Base-by-base conservation (phyloP, 345 rosid species). In the Brassica juncea region DNA sequence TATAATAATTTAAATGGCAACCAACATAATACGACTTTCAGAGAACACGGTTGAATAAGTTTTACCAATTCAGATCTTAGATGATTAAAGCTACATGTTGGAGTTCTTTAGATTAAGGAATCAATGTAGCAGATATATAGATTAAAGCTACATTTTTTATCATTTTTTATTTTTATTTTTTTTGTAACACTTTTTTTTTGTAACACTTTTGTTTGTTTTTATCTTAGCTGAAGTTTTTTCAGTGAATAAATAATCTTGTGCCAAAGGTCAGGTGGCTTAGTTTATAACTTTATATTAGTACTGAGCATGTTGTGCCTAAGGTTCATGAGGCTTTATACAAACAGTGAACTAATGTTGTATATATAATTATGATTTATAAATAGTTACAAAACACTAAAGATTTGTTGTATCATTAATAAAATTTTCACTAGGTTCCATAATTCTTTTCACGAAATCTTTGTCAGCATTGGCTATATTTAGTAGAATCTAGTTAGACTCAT, bases 1-100 rank as follows among this genome's bases (percentile, higher is more conserved):
- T 68, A 68, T 10, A 44, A 44, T 68, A 68, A 28, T 61, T 27
- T 42, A 1, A 63, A 49, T n/a, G 19, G 19, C 19, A 49, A 8
- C 42, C 30, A 44, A 14, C 19, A 61, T 62, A 42, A 27, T 47
- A 62, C 4, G 16, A 47, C 47, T 47, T 59, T 30, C 60, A 63
- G 6, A 7, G 10, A 74, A 74, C 23, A 47, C 49, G 30, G 23
- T 49, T 49, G 12, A 4, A 49, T 28, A 16, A 58, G 19, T 63
- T 31, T 65, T 66, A 66, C 72, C 57, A 37, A 14, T 65, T 74
- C 57, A 52, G 66, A 5, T 54, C 37, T 21, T 23, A 65, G 27
- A 52, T 66, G 10, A 74, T 34, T 34, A 54, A 66, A 55, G 63
- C 25, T 49, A 64, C 28, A 34, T 6, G 14, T 52, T 57, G 66